A percentile compares a stretch with the other conserved stretches of the same genome.
phyloP scores from a whole-genome alignment of 2,329 filamentous ascomycete genomes.

The Aspergillus brasiliensis region DNA sequence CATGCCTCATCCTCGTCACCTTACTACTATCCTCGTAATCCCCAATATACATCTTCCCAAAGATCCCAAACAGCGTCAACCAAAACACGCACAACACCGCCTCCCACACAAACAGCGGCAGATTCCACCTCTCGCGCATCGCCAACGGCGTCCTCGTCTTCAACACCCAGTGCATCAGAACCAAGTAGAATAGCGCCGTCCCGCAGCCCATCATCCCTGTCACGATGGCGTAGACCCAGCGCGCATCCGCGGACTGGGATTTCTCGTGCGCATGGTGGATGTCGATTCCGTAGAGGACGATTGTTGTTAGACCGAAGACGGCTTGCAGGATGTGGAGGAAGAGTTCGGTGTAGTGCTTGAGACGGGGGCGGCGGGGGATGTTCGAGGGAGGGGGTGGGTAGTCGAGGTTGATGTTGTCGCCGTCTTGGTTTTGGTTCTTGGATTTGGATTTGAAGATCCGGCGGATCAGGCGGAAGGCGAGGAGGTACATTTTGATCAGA shows the following conservation, averaged over 20 bases:
- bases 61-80: conserved; percentile 80
- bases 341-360: conserved; percentile 27
- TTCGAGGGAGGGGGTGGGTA: conserved; percentile 17
- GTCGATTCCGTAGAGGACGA: conserved; percentile 76
- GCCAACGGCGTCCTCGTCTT: conserved; percentile 36
- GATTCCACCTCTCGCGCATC: conserved; percentile 20
- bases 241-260: conserved; percentile 58
- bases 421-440: conserved; percentile 23
- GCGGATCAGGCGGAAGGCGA: conserved; percentile 29
- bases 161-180: conserved; percentile 54
- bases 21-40: conserved; percentile 15
- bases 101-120: conserved; percentile 67
- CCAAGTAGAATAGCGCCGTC: conserved; percentile 65
- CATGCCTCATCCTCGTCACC: conserved; percentile 77
- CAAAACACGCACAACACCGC: conserved; percentile 73
- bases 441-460: conserved; percentile 31
- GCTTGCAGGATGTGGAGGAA: conserved; percentile 75
- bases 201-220: conserved; percentile 67
- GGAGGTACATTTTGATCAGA: not conserved
- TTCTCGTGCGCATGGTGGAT: conserved; percentile 51
- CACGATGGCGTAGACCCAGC: conserved; percentile 79
- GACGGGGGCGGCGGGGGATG: conserved; percentile 14
- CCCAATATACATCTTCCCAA: conserved; percentile 77
- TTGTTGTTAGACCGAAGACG: conserved; percentile 72
- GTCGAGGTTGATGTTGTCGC: conserved; percentile 18